Evolutionary conservation across 441 rosid genomes (phyloP), one percentile per base, ranked within the genome.

Genomic region (Adansonia madagascariensis): DNA sequence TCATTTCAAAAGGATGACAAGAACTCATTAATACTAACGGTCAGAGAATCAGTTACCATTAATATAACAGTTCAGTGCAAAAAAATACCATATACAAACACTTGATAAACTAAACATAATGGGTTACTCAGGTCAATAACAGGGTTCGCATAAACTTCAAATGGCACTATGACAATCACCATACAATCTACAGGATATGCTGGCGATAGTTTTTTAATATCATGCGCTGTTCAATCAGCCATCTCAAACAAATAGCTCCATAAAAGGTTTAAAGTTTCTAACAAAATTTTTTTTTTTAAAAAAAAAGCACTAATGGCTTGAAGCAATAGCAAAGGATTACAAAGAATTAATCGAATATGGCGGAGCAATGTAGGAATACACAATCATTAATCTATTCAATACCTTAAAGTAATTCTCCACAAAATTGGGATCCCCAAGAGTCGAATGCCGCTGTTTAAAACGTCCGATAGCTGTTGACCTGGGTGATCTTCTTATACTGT

Each of bases 381-480:
- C 56, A 52, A 78, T 35, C 57, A 59, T 44, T 70, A 73, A 75
- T 18, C 41, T 17, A 53, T 57, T 64, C 68, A 61, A 68, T 83
- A 95, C 99, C 97, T 90, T 93, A 80, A 95, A 95, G 86, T 93
- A 95, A 81, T 92, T 93, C 78, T 92, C 97, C 74, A 95, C 94
- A 85, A 95, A 95, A 86, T 90, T 89, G 63, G 98, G 95, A 82
- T 93, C 98, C 73, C 85, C 94, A 69, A 88, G 85, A 75, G 94
- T 88, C 85, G 97, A 93, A 84, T 88, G 97, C 10, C 83, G 71
- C 77, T 72, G 83, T 81, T 50, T 74, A 76, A 86, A 87, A 80
- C 88, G 82, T 73, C 80, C 90, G 57, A 20, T 70, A 79, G 77
- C 27, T 69, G 80, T 74, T 78, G 85, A 82, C 57, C 69, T 79